Percentiles rank a stretch among this genome's conserved stretches.
phyloP scores from a whole-genome alignment of 768 basidiomycete species.

The Kwoniella sp. region DNA sequence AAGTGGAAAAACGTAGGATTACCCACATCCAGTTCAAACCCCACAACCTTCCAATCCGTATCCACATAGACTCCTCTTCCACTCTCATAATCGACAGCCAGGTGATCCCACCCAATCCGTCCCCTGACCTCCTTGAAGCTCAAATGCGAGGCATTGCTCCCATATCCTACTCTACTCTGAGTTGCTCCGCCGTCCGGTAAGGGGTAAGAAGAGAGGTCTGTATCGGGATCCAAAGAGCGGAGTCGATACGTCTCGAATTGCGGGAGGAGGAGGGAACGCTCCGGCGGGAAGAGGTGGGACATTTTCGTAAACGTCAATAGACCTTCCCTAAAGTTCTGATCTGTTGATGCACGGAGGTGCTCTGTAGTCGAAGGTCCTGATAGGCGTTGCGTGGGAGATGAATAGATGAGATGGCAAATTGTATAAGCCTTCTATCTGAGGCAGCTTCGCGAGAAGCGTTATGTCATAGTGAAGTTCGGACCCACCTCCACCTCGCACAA shows the following conservation, averaged over 20 bases:
- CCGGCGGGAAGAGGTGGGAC: slow-evolving; percentile 41
- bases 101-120: slow-evolving; percentile 50
- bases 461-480: neutral
- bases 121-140: slow-evolving; percentile 45
- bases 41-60: slow-evolving; percentile 44
- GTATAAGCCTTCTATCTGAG: too few relatives aligned
- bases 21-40: slow-evolving; percentile 41
- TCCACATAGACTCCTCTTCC: slow-evolving; percentile 46
- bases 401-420: too few relatives aligned
- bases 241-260: slow-evolving; percentile 55
- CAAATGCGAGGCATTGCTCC: slow-evolving; percentile 19
- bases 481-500: slow-evolving; percentile 10
- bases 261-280: slow-evolving; percentile 40
- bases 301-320: too few relatives aligned
- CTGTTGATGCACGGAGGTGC: neutral
- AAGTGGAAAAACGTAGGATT: too few relatives aligned
- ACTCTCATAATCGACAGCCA: slow-evolving; percentile 17
- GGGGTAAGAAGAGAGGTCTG: slow-evolving; percentile 26
- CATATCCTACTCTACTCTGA: slow-evolving; percentile 37
- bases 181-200: slow-evolving; percentile 45
- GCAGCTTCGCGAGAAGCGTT: neutral
- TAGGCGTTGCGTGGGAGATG: too few relatives aligned
- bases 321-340: too few relatives aligned
- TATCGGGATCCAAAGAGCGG: slow-evolving; percentile 35
- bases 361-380: too few relatives aligned